Evolutionary conservation across 768 basidiomycete species (phyloP), one percentile per base, ranked within the genome.

Genomic region (Boletales sp.): DNA sequence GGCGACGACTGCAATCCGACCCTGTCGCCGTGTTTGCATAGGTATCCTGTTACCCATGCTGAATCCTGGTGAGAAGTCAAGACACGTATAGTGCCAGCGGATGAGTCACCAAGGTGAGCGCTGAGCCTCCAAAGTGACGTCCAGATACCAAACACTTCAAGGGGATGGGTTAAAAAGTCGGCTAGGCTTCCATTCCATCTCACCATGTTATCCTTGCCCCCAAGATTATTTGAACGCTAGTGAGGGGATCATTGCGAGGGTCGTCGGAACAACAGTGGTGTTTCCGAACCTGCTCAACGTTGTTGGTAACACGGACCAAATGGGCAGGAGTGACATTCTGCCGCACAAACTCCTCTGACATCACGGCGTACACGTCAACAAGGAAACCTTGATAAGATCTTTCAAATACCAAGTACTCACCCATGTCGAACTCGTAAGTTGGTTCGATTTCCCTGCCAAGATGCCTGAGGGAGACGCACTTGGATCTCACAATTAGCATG

Each of bases 291-390:
- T 31, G 21, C 33, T 13, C 33, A 33, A 30, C 18, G 36, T 10
- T 9, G 31, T 45, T 28, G 19, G 36, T 44, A 35, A 35, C 33
- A 46, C 7, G 28, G 13, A 9, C n/a, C 2, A 11, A 11, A 35
- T 33, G 39, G 48, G 48, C 36, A 44, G 40, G 31, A 3, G 4
- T 5, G 30, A 32, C 25, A 10, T 28, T 46, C 33, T n/a, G 32
- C 40, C 54, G 34, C 55, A 25, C 15, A 47, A 51, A 51, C 37
- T 38, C 55, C 55, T 57, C 14, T 37, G 38, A 19, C 38, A 19
- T 39, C 12, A 42, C n/a, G 17, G 21, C 13, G 10, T 12, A 36
- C 18, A 21, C 28, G n/a, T 40, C 44, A 43, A 28, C 19, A 1
- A 28, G 25, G 8, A 47, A 49, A 49, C 43, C n/a, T 46, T 32